phyloP scores from a whole-genome alignment of 2,329 filamentous ascomycete species.

The Penicillium concentricum region DNA sequence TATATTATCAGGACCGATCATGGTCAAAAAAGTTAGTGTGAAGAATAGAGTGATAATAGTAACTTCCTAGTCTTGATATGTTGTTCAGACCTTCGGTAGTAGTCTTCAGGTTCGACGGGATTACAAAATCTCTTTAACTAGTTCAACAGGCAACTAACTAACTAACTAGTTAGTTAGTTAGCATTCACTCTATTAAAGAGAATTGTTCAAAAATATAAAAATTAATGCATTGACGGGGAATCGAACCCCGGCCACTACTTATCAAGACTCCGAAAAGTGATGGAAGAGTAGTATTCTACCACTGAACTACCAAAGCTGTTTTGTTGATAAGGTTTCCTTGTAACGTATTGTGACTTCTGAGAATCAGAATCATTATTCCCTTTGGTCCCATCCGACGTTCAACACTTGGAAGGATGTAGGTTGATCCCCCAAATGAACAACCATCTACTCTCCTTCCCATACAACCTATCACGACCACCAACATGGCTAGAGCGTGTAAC shows the following conservation, averaged over 20 bases:
- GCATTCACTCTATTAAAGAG: no score
- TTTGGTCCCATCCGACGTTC: no score
- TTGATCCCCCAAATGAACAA: neutral
- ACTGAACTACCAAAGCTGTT: conserved; percentile 9
- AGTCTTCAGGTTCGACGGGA: no score
- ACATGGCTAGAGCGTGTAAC: neutral
- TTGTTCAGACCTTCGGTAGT: no score
- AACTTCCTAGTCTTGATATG: no score
- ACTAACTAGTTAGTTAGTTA: no score
- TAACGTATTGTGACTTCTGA: neutral
- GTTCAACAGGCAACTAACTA: no score
- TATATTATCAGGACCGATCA: no score
- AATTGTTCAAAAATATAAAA: neutral
- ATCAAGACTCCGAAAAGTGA: neutral
- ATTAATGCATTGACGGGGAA: conserved; percentile 5
- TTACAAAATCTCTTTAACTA: no score
- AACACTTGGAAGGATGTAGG: neutral
- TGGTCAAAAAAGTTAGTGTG: no score
- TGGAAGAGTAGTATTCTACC: conserved; percentile 12
- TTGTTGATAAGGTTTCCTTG: neutral
- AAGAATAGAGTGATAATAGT: no score
- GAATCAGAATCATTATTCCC: neutral
- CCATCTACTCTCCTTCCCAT: conserved; percentile 5
- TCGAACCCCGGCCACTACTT: conserved; percentile 12
- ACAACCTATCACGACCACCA: neutral